Evolutionary conservation across 139 green algal genomes (phyloP), one percentile per base, ranked within the genome.

Genomic region (Pleodorina starrii): DNA sequence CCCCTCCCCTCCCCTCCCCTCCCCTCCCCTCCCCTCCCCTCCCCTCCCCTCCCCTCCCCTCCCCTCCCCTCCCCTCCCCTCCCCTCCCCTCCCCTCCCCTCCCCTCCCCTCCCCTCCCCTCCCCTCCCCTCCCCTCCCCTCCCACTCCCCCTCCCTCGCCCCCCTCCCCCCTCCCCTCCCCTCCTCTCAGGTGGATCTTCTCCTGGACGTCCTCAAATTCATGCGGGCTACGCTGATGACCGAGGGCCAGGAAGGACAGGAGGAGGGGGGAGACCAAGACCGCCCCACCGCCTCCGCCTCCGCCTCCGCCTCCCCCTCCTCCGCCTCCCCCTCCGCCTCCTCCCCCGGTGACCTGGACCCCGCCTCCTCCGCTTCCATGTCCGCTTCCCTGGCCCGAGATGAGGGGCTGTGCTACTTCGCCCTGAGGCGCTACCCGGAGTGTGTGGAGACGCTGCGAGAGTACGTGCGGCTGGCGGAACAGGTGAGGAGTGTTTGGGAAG

Each of bases 361-460:
- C 76, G 14, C 43, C 50, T 21, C 32, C 54, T 27, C 38, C 5
- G 46, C 38, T 4, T 16, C 44, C 5, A 38, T 19, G 32, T 1
- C 59, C 40, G 57, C 40, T 23, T 25, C 48, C 40, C 80, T 86
- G 59, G 57, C 59, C 2, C 80, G 81, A 19, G 81, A 87, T 42
- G 81, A 87, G 81, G 81, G 81, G 40, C 81, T 87, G 17, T 87
- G 60, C 81, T 77, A 78, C 43, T 87, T 87, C 14, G 81, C 81
- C 4, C 81, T 87, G n/a, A 12, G 44, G 5, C 81, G 81, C 60
- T 87, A 78, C 63, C 81, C 81, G 0, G 81, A 87, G 81, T 44
- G 27, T 42, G 5, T 77, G 42, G 81, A 78, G 60, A 27, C 42
- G 43, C 81, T 77, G 43, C 16, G 81, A 2, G 60, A 66, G 80